phyloP scores from a whole-genome alignment of 208 protist genomes.

The Wallacemonas sp. region DNA sequence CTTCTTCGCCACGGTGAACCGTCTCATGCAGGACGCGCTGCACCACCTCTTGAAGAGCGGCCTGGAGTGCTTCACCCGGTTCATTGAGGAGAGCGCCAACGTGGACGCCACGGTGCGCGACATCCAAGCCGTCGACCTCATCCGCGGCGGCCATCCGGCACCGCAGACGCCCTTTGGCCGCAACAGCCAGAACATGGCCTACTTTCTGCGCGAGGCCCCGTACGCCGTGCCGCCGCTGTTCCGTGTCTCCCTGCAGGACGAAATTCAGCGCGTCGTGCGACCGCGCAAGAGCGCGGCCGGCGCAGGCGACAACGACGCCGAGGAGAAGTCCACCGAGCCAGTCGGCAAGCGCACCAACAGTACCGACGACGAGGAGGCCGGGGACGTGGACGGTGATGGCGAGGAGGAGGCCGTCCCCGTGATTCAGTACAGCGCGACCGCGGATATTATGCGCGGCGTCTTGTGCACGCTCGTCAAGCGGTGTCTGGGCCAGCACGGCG shows the following conservation, averaged over 20 bases:
- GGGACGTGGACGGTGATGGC: neutral
- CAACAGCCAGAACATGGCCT: conserved; percentile 35
- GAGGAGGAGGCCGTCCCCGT: neutral
- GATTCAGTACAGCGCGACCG: conserved; percentile 60
- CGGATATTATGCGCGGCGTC: conserved; percentile 60
- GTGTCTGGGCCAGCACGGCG: conserved; percentile 67
- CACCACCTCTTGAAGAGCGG: conserved; percentile 64
- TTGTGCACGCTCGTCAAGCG: conserved; percentile 77
- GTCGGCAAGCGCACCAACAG: no score
- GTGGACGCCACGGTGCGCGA: conserved; percentile 47
- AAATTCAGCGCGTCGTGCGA: conserved; percentile 12
- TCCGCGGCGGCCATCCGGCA: conserved; percentile 31
- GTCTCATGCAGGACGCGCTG: conserved; percentile 94
- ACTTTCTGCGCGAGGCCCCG: conserved; percentile 35
- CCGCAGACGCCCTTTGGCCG: conserved; percentile 45
- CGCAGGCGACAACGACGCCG: neutral
- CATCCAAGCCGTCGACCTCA: conserved; percentile 61
- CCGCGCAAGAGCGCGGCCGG: neutral
- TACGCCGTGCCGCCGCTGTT: conserved; percentile 67
- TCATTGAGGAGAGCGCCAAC: conserved; percentile 78
- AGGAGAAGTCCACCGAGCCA: no score
- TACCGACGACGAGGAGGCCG: neutral
- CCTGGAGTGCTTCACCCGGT: conserved; percentile 80
- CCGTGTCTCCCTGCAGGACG: conserved; percentile 52
- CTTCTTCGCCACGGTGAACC: conserved; percentile 88